Evolutionary conservation across 768 basidiomycete species (phyloP), one percentile per base, ranked within the genome.

Genomic region (Rhizopogon vulgaris): DNA sequence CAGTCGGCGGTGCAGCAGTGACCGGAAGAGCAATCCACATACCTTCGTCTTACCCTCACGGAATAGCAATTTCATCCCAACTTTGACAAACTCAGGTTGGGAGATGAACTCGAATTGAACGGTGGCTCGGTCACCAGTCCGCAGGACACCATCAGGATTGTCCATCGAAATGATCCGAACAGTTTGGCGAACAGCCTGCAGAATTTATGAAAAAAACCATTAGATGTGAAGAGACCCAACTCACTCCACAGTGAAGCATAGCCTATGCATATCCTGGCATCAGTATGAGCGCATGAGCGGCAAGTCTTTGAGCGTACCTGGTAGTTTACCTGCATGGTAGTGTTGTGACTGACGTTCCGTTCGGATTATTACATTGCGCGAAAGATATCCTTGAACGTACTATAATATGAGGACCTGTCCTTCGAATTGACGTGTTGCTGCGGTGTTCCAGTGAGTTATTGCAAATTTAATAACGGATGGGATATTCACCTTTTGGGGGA

Each of bases 31-130:
- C 43, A 43, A 39, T 40, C 25, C 17, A 62, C 74, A 32, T 47
- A 85, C 93, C 77, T 96, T 97, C 1, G 94, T 96, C 74, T 92
- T 93, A 3, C 94, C 95, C 69, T 98, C 96, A 38, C 95, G 77
- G 67, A 98, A 94, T 11, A 99, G 70, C 22, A 95, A 74, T 69
- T 94, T 92, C 85, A 90, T 91, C 25, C 94, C 94, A 58, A 85
- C 86, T 66, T 94, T 94, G 56, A 98, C 74, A 64, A 85, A 94
- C 73, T 96, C 95, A 0, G 91, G 87, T 49, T 88, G 86, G 12
- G 89, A 85, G 50, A 95, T 90, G 63, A 97, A 95, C 71, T 97
- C 91, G 60, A 98, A 97, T 32, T 81, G 79, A n/a, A 97, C 92
- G 3, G 85, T 93, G 3, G 93, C 91, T 30, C 94, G 81, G 63